These are phyloP conservation scores for Vigna trinervia DNA, from an alignment of 306 rosid genomes.

Conservation along the genomic window DNA sequence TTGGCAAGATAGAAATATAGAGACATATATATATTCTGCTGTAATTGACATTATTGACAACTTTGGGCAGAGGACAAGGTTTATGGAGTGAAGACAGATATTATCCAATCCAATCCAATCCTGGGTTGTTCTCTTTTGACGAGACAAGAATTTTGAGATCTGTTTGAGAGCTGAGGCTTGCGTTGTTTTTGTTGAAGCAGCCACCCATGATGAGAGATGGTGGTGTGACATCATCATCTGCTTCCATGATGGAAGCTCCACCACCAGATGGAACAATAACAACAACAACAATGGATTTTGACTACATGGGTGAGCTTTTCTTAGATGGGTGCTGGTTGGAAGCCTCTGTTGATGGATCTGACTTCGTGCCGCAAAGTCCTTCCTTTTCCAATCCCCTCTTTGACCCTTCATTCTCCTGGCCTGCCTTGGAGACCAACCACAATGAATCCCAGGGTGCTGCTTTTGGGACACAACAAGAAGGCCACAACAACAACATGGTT, in stretches of 20 bases:
- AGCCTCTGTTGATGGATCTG: slow-evolving; percentile 69
- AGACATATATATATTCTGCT: neutral
- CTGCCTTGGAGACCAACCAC: slow-evolving; percentile 52
- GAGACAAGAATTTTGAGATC: slow-evolving; percentile 39
- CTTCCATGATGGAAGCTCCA: slow-evolving; percentile 59
- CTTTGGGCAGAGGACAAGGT: slow-evolving; percentile 42
- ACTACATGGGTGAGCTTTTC: slow-evolving; percentile 83
- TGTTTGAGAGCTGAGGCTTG: slow-evolving; percentile 42
- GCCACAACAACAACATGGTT: slow-evolving; percentile 37
- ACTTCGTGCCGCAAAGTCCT: slow-evolving; percentile 60
- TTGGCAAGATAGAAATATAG: slow-evolving; percentile 17
- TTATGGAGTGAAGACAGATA: slow-evolving; percentile 38
- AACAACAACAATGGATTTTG: slow-evolving; percentile 70
- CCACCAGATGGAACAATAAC: slow-evolving; percentile 57
- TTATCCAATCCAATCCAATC: slow-evolving; percentile 22
- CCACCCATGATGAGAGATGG: slow-evolving; percentile 65
- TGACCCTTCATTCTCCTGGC: slow-evolving; percentile 69
- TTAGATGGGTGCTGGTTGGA: slow-evolving; percentile 89
- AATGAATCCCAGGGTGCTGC: slow-evolving; percentile 43
- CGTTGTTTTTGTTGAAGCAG: slow-evolving; percentile 22
- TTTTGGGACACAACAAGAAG: slow-evolving; percentile 18
- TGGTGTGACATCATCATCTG: slow-evolving; percentile 65
- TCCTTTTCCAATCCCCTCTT: slow-evolving; percentile 57
- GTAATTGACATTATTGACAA: slow-evolving; percentile 42
- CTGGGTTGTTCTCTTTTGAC: slow-evolving; percentile 8